A percentile compares a stretch with the other conserved stretches of the same genome.
These are phyloP conservation scores for Penicillium palitans DNA, from an alignment of 2,329 filamentous ascomycete genomes.

Conservation along the genomic window DNA sequence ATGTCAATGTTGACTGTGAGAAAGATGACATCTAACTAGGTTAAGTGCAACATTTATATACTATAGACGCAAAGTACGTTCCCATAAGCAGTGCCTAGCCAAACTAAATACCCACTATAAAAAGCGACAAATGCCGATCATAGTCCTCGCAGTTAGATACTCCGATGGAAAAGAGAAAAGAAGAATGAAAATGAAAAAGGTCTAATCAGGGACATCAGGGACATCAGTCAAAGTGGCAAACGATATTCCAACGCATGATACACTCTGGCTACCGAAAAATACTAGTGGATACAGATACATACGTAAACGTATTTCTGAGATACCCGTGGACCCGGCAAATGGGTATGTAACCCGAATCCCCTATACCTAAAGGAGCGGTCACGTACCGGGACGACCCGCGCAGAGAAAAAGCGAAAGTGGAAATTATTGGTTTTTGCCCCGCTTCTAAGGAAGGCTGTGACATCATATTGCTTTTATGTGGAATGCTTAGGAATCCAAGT, in stretches of 20 bases:
- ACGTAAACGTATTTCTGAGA: neutral
- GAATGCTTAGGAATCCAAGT: neutral
- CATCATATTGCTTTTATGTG: neutral
- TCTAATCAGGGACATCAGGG: neutral
- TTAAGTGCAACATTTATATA: neutral
- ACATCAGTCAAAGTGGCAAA: neutral
- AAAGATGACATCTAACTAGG: neutral
- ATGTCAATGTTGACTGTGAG: neutral
- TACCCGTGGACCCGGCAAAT: neutral
- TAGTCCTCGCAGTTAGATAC: neutral
- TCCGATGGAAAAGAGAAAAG: neutral
- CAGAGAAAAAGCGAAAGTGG: slow-evolving; percentile 1
- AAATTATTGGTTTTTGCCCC: neutral
- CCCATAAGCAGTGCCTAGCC: neutral
- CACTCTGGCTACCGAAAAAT: neutral
- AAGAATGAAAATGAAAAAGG: neutral
- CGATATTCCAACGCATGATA: neutral
- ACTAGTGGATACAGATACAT: neutral
- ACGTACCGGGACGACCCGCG: slow-evolving; percentile 25
- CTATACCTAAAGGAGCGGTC: slow-evolving; percentile 4
- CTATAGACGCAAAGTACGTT: neutral
- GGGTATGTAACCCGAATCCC: neutral
- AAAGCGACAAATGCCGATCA: neutral
- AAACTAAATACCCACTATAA: neutral
- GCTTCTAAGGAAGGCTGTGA: slow-evolving; percentile 3